Conservation (phyloP, 1,139 yeast species). For the Pichia sp. region DNA sequence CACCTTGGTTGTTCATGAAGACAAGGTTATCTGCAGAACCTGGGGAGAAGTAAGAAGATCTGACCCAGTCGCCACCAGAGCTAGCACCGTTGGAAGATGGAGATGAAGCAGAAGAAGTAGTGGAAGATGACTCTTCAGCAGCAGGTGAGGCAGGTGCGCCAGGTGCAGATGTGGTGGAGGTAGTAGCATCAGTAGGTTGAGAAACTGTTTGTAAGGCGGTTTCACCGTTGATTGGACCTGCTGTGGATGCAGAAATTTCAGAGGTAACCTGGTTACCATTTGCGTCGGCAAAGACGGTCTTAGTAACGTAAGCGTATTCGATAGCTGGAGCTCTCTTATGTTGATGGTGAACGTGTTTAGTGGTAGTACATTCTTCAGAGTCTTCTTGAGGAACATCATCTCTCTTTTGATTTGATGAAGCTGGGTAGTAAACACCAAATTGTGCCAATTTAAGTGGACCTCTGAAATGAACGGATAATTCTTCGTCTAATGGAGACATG, state of each 20-base stretch:
- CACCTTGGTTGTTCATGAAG: slow-evolving; percentile 80
- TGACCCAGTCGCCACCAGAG: slow-evolving; percentile 56
- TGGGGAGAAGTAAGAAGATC: slow-evolving; percentile 67
- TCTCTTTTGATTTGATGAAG: slow-evolving; percentile 30
- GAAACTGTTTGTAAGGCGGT: slow-evolving; percentile 24
- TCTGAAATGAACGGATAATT: slow-evolving; percentile 86
- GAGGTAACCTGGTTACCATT: slow-evolving; percentile 18
- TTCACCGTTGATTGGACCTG: slow-evolving; percentile 26
- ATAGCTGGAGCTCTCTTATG: slow-evolving; percentile 44
- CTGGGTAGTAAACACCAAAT: slow-evolving; percentile 68
- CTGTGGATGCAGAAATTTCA: slow-evolving; percentile 19
- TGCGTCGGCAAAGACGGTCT: slow-evolving; percentile 51
- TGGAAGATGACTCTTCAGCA: slow-evolving; percentile 11
- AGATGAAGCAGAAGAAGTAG: slow-evolving; percentile 26
- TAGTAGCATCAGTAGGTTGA: slow-evolving; percentile 14
- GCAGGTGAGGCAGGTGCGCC: slow-evolving; percentile 18
- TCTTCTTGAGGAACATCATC: slow-evolving; percentile 34
- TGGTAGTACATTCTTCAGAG: slow-evolving; percentile 28
- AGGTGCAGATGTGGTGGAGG: slow-evolving; percentile 23
- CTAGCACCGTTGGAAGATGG: slow-evolving; percentile 29
- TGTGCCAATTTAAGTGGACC: slow-evolving; percentile 79
- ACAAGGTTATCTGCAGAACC: slow-evolving; percentile 63
- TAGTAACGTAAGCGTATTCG: slow-evolving; percentile 62
- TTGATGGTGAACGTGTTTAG: slow-evolving; percentile 28
- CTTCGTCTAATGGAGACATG: slow-evolving; percentile 81